Evolutionary conservation across 164 flowering plant genomes (phyloP), one percentile per base, ranked within the genome.

Genomic region (Litsea cubeba): DNA sequence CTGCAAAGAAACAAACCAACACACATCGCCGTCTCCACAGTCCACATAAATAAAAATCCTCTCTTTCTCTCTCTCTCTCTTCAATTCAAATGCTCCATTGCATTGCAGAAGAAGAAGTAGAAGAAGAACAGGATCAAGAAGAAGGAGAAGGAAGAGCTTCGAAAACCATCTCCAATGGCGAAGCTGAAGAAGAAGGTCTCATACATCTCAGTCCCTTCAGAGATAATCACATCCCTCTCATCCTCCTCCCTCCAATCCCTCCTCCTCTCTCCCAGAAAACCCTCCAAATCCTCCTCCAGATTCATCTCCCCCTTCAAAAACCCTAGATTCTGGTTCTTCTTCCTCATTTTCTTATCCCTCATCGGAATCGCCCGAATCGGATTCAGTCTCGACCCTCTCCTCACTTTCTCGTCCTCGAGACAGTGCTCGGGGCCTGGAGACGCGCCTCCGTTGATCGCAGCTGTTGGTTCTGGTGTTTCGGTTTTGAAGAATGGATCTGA

Each of bases 181-280:
- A 84, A 76, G 57, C 40, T 78, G 4, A 82, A 84, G 60, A 54
- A 66, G 75, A 78, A 87, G 76, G 82, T 84, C 14, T 73, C 83
- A 5, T 85, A 84, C 86, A 87, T 87, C 23, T 79, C 88, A 23
- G 85, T 89, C 3, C 88, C 89, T 12, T 84, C 92, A 25, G 83
- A 81, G 66, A 79, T 87, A 1, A 85, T 87, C 63, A 73, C 50
- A 68, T 79, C 87, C 40, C 69, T 83, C 58, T 86, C 89, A 5
- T 76, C 87, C n/a, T 75, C 89, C 32, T 83, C 89, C 3, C 82
- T 86, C 20, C 84, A 87, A 25, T 79, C 83, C 50, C 77, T 84
- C 23, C 80, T 85, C 1, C 68, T 73, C 25, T 79, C 88, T 0
- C 87, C 88, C 10, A 84, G 82, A 76, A 84, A 81, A 69, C 66